These are phyloP conservation scores for Catunica adiposa DNA, from an alignment of 2,329 filamentous ascomycete species.

Conservation along the genomic window DNA sequence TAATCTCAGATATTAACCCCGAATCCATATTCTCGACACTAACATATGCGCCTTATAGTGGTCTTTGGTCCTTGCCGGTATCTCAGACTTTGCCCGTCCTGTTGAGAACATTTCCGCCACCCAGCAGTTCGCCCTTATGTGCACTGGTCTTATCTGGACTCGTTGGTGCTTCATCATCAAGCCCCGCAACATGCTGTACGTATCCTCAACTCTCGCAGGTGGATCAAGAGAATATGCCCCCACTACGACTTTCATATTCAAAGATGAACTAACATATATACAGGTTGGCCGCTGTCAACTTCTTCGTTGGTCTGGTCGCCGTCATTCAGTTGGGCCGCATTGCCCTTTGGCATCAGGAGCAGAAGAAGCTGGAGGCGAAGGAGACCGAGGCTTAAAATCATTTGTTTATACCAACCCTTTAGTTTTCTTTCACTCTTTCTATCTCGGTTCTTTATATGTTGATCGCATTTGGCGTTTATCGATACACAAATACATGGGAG, in stretches of 20 bases:
- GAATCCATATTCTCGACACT: background rate
- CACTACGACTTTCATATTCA: background rate
- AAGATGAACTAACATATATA: constrained; percentile 7
- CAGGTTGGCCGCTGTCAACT: constrained; percentile 88
- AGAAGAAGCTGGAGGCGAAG: constrained; percentile 22
- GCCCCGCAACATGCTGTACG: constrained; percentile 77
- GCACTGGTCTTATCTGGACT: constrained; percentile 92
- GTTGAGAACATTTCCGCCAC: constrained; percentile 84
- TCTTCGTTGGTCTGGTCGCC: constrained; percentile 86
- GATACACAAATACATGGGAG: too few species aligned
- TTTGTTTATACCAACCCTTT: background rate
- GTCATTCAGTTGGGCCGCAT: constrained; percentile 70
- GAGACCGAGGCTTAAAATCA: constrained; percentile 18
- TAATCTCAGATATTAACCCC: background rate
- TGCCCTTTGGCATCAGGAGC: constrained; percentile 41
- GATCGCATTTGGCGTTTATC: background rate
- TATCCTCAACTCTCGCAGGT: constrained; percentile 15
- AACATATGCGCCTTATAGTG: constrained; percentile 36
- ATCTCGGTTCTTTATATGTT: background rate
- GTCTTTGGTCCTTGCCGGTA: constrained; percentile 79
- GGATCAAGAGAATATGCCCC: background rate
- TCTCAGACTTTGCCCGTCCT: constrained; percentile 81
- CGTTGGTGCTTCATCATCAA: constrained; percentile 97
- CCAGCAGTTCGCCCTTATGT: constrained; percentile 78
- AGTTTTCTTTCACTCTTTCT: background rate